phyloP scores from a whole-genome alignment of 495 filamentous ascomycete species.

The Penicillium nucicola region DNA sequence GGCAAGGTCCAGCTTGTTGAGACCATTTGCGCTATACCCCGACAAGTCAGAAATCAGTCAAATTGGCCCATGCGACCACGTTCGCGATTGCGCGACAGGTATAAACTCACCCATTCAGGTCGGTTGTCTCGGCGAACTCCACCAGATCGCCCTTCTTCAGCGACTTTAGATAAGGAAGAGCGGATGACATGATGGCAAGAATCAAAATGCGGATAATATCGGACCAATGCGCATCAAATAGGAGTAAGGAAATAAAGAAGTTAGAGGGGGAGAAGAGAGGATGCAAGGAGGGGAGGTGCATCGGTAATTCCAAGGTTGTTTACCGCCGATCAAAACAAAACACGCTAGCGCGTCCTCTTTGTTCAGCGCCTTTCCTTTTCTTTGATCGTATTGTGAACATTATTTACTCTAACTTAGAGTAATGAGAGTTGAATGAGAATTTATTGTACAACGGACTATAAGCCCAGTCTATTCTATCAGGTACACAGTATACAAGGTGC shows the following conservation, averaged over 20 bases:
- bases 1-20: conserved; percentile 83
- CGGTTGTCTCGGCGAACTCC: conserved; percentile 70
- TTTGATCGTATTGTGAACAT: not conserved
- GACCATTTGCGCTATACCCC: conserved; percentile 59
- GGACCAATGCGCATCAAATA: conserved; percentile 18
- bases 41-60: conserved; percentile 11
- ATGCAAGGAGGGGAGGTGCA: conserved; percentile 25
- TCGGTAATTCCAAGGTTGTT: conserved; percentile 19
- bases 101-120: conserved; percentile 65
- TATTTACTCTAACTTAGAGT: not conserved
- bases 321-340: conserved; percentile 35
- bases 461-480: conserved; percentile 15
- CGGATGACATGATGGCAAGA: conserved; percentile 50
- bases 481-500: conserved; percentile 11
- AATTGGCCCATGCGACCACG: conserved; percentile 6
- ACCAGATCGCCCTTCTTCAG: conserved; percentile 81
- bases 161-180: conserved; percentile 69
- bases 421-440: not conserved
- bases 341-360: conserved; percentile 26
- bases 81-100: conserved; percentile 4
- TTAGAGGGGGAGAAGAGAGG: conserved; percentile 8
- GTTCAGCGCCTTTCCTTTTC: not conserved
- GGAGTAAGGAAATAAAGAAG: conserved; percentile 2
- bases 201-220: conserved; percentile 2
- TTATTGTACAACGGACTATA: conserved; percentile 12